These are phyloP conservation scores for Rhynchospora pubera DNA, from an alignment of 176 grass and related monocot species.

Conservation along the genomic window DNA sequence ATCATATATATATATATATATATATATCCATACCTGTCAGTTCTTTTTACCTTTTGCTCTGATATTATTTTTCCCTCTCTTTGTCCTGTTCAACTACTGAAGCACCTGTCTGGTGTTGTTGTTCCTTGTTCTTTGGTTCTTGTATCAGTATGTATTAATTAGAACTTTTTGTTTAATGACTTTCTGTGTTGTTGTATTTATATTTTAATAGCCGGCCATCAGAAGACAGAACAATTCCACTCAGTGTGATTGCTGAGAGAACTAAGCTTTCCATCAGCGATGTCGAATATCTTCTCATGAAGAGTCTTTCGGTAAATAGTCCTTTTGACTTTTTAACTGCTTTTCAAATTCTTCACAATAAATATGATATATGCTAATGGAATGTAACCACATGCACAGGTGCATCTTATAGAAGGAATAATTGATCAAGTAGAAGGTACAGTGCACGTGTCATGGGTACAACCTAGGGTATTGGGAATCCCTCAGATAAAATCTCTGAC, in stretches of 20 bases:
- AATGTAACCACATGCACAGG: conserved; percentile 28
- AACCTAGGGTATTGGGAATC: conserved; percentile 81
- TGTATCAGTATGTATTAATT: background rate
- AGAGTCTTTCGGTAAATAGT: conserved; percentile 86
- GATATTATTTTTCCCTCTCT: background rate
- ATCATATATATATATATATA: no score
- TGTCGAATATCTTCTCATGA: conserved; percentile 92
- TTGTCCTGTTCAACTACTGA: background rate
- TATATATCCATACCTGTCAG: background rate
- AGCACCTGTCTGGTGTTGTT: background rate
- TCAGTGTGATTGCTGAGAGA: conserved; percentile 56
- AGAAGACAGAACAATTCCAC: conserved; percentile 85
- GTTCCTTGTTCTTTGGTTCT: background rate
- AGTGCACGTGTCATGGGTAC: conserved; percentile 79
- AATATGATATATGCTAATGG: background rate
- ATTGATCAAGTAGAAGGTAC: conserved; percentile 87
- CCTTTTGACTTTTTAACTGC: conserved; percentile 13
- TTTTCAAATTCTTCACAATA: background rate
- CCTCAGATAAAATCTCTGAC: conserved; percentile 68
- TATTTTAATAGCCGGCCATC: conserved; percentile 53
- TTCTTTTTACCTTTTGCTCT: background rate
- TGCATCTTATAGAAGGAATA: conserved; percentile 95
- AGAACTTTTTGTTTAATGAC: background rate
- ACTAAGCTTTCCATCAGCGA: conserved; percentile 75
- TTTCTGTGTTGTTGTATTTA: conserved; percentile 16